phyloP scores from a whole-genome alignment of 2,329 filamentous ascomycete species.

The Trichophyton simii region DNA sequence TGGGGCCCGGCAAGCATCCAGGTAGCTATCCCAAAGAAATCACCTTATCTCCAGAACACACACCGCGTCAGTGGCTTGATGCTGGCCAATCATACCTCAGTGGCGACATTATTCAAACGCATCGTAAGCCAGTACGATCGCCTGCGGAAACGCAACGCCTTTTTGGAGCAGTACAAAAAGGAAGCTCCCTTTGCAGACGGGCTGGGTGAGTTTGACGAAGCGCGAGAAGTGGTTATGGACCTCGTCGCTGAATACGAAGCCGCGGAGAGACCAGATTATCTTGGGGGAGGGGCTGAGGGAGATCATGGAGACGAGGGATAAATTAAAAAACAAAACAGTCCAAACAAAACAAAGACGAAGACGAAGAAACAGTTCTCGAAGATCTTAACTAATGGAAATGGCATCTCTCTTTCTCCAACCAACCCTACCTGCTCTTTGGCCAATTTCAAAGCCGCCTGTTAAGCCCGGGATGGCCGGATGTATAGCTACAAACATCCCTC shows the following conservation, averaged over 20 bases:
- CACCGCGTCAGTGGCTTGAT: conserved; percentile 93
- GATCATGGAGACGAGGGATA: conserved; percentile 11
- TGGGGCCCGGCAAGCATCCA: conserved; percentile 98
- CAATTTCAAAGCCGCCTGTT: not conserved
- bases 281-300: conserved; percentile 40
- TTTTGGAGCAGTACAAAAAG: conserved; percentile 92
- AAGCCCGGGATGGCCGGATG: not conserved
- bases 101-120: conserved; percentile 89
- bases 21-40: conserved; percentile 90
- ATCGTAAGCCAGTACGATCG: conserved; percentile 87
- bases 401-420: not conserved
- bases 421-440: not conserved
- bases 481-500: too few relatives aligned
- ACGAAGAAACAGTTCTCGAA: not conserved
- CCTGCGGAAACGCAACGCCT: conserved; percentile 91
- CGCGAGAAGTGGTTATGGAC: conserved; percentile 79
- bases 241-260: conserved; percentile 92
- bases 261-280: conserved; percentile 78
- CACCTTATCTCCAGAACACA: conserved; percentile 86
- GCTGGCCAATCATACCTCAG: conserved; percentile 95
- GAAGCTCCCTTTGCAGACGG: conserved; percentile 88
- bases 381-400: conserved; percentile 1
- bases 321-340: not conserved
- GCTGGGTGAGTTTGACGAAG: conserved; percentile 87
- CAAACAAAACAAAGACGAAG: not conserved